These are phyloP conservation scores for Rhododendron vialii DNA, from an alignment of 148 eudicot species.

Conservation along the genomic window DNA sequence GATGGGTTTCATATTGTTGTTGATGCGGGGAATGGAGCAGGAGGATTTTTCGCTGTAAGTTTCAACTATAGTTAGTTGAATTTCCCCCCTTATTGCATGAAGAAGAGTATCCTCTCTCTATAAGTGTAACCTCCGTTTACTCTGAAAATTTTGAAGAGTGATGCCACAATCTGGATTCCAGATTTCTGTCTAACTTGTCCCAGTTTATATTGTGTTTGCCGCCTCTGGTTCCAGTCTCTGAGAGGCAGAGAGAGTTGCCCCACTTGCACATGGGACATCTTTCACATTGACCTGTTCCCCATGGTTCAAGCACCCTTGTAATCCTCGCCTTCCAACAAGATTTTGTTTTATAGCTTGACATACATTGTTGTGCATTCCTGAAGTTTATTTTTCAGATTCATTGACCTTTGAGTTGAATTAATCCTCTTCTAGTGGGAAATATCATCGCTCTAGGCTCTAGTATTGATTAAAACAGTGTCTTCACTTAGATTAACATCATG, in stretches of 20 bases:
- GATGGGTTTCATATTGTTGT: constrained; percentile 97
- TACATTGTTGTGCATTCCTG: neutral
- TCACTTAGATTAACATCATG: neutral
- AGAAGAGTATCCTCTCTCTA: neutral
- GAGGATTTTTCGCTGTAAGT: constrained; percentile 96
- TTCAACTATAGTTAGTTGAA: neutral
- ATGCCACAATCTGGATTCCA: neutral
- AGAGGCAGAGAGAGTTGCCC: neutral
- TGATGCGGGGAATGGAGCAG: constrained; percentile 99
- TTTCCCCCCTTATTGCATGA: neutral
- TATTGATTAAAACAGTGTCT: neutral
- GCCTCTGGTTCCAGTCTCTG: neutral
- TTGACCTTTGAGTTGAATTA: neutral
- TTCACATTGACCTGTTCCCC: neutral
- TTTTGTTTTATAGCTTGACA: neutral
- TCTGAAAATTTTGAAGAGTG: neutral
- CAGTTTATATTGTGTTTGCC: neutral
- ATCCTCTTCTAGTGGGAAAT: neutral
- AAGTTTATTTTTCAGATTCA: neutral
- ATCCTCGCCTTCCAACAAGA: neutral
- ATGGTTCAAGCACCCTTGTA: neutral
- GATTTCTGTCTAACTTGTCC: neutral
- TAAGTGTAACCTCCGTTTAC: neutral
- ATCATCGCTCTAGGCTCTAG: neutral
- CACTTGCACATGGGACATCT: neutral